Evolutionary conservation across 2,329 filamentous ascomycete species (phyloP), one percentile per base, ranked within the genome.

Genomic region (Hypoxylon sp.): DNA sequence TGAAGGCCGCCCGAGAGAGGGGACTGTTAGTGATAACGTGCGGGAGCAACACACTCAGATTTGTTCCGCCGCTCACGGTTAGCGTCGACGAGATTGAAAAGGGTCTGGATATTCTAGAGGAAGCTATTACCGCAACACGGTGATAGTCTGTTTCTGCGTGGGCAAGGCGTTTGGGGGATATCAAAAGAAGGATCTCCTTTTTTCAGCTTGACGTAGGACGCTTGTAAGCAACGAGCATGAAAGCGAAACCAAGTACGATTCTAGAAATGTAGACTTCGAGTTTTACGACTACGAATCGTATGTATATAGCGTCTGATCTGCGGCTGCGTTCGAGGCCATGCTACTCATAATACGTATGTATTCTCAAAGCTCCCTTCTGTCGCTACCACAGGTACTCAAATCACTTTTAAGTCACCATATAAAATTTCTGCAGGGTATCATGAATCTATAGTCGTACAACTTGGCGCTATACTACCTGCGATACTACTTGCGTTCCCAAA

Each of bases 11-110:
- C 15, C 82, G 95, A 60, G 92, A 98, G 79, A 83, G 92, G 58
- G 95, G 95, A 0, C 74, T 99, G 69, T 75, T 99, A 57, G 81
- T 99, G 58, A 97, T 99, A 70, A 97, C 92, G 1, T 94, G 92
- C 23, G 95, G 95, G 1, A 92, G 88, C 24, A 97, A 98, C 72
- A 97, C 93, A 7, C 77, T 99, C 66, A 83, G 95, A 43, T 97
- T 99, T 69, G 92, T 98, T 54, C 95, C 95, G 26, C 90, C 91
- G 59, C 78, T 99, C 70, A 87, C 88, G 4, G 90, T 99, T 55
- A 89, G 85, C 0, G 87, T 91, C 66, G 84, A 83, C 21, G 90
- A 97, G 81, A 95, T 98, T 64, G 80, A 87, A 65, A 81, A 89
- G 63, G 92, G 91, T 0, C 78, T 97, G 74, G 77, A 79, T 37